These are phyloP conservation scores for Penicillium sp. DNA, from an alignment of 2,329 filamentous ascomycete genomes.

Conservation along the genomic window DNA sequence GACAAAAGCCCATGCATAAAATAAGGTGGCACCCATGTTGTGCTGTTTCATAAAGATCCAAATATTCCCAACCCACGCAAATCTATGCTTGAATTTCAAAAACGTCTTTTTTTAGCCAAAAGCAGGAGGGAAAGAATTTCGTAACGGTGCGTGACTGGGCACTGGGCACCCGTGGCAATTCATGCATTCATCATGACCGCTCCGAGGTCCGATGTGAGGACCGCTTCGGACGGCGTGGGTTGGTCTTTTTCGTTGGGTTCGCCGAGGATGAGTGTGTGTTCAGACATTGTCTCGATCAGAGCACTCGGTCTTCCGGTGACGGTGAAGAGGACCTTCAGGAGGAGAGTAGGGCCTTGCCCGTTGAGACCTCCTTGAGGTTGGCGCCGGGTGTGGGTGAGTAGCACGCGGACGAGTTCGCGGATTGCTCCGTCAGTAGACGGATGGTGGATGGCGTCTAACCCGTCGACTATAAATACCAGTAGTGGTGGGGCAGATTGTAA, in stretches of 20 bases:
- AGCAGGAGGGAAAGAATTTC: slow-evolving; percentile 17
- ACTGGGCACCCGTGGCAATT: slow-evolving; percentile 5
- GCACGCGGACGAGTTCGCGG: slow-evolving; percentile 32
- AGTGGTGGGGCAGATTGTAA: slow-evolving; percentile 36
- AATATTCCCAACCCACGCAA: slow-evolving; percentile 13
- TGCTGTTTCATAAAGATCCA: slow-evolving; percentile 8
- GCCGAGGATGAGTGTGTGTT: slow-evolving; percentile 30
- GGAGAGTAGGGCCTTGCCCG: slow-evolving; percentile 24
- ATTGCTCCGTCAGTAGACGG: slow-evolving; percentile 33
- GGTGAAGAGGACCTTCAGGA: slow-evolving; percentile 39
- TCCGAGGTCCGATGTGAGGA: slow-evolving; percentile 28
- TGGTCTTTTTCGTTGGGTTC: slow-evolving; percentile 25
- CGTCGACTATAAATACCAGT: slow-evolving; percentile 37
- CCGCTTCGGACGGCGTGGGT: slow-evolving; percentile 19
- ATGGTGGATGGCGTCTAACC: slow-evolving; percentile 34
- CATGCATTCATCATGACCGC: slow-evolving; percentile 36
- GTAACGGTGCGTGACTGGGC: slow-evolving; percentile 6
- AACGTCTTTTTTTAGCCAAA: slow-evolving; percentile 12
- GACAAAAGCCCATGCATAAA: slow-evolving; percentile 7
- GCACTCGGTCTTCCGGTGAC: slow-evolving; percentile 31
- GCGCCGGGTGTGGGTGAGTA: slow-evolving; percentile 34
- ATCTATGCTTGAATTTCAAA: slow-evolving; percentile 17
- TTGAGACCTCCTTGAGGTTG: slow-evolving; percentile 19
- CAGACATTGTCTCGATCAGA: slow-evolving; percentile 33
- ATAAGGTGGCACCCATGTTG: not conserved